These are phyloP conservation scores for Globisporangium solare DNA, from an alignment of 352 stramenopile species.

Conservation along the genomic window DNA sequence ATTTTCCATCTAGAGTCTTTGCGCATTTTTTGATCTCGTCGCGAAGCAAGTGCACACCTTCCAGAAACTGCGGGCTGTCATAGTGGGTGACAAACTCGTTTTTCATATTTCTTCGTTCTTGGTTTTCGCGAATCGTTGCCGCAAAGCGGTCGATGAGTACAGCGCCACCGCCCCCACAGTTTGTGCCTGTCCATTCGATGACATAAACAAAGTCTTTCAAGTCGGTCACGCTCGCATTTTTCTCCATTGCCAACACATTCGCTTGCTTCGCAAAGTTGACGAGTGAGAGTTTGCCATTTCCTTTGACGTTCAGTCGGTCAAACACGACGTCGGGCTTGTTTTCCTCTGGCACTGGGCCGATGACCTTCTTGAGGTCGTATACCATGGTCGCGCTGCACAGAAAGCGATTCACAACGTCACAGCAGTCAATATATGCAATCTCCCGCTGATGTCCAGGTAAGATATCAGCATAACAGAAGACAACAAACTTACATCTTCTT, in stretches of 20 bases:
- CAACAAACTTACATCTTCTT: constrained; percentile 62
- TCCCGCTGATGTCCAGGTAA: background rate
- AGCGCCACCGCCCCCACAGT: constrained; percentile 58
- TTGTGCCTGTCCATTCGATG: constrained; percentile 68
- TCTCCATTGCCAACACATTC: constrained; percentile 52
- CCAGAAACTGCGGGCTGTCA: constrained; percentile 71
- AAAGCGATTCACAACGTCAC: background rate
- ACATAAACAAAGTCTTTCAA: constrained; percentile 74
- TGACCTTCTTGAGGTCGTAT: constrained; percentile 69
- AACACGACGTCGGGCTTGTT: constrained; percentile 43
- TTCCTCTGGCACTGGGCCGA: constrained; percentile 34
- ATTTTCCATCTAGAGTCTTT: constrained; percentile 77
- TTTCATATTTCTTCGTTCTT: constrained; percentile 79
- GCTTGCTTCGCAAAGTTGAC: constrained; percentile 51
- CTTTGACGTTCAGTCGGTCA: constrained; percentile 69
- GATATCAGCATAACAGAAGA: background rate
- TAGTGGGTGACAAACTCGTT: constrained; percentile 81
- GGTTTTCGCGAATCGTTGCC: constrained; percentile 54
- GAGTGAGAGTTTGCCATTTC: constrained; percentile 64
- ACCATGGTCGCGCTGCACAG: constrained; percentile 43
- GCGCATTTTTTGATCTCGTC: constrained; percentile 70
- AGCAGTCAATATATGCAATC: background rate
- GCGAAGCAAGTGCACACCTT: constrained; percentile 63
- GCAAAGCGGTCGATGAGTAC: constrained; percentile 78
- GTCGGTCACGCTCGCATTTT: constrained; percentile 41